Evolutionary conservation across 805 yeast species (phyloP).

Genomic region (Naumovozyma baii): DNA sequence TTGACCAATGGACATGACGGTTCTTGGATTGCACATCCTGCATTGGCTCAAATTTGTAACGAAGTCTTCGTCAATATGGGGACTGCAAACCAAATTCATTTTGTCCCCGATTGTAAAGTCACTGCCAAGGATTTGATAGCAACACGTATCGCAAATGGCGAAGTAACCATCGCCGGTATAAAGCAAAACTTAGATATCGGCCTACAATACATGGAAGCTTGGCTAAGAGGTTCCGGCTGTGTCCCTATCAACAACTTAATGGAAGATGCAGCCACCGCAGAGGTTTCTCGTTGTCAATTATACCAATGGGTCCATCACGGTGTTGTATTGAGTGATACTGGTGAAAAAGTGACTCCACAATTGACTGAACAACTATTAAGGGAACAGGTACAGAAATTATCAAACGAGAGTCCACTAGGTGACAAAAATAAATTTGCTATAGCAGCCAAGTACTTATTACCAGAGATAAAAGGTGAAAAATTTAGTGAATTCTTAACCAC

Average conservation of each 20-base stretch:
- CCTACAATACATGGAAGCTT: conserved; percentile 71
- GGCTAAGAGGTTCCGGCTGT: conserved; percentile 79
- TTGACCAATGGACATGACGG: conserved; percentile 77
- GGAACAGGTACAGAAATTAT: conserved; percentile 50
- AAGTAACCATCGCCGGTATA: conserved; percentile 62
- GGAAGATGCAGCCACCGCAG: conserved; percentile 91
- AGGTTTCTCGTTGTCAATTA: conserved; percentile 72
- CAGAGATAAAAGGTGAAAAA: conserved; percentile 62
- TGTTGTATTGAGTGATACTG: conserved; percentile 48
- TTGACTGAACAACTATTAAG: conserved; percentile 47
- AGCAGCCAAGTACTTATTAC: conserved; percentile 63
- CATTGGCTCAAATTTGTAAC: conserved; percentile 63
- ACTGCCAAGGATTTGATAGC: conserved; percentile 51
- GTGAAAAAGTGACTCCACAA: conserved; percentile 48
- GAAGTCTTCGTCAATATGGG: conserved; percentile 71
- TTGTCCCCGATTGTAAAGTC: conserved; percentile 34
- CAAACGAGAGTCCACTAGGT: conserved; percentile 33
- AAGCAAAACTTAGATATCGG: conserved; percentile 67
- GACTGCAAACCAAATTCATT: conserved; percentile 65
- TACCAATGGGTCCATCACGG: conserved; percentile 79
- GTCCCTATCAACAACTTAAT: conserved; percentile 76
- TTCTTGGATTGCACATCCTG: conserved; percentile 86
- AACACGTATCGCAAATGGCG: conserved; percentile 52
- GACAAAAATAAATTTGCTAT: conserved; percentile 52
- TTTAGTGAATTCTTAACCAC: conserved; percentile 73